Percentiles rank a stretch among this genome's conserved stretches.
phyloP scores from a whole-genome alignment of 192 early-diverging fungal species.

The Coemansia sp. region DNA sequence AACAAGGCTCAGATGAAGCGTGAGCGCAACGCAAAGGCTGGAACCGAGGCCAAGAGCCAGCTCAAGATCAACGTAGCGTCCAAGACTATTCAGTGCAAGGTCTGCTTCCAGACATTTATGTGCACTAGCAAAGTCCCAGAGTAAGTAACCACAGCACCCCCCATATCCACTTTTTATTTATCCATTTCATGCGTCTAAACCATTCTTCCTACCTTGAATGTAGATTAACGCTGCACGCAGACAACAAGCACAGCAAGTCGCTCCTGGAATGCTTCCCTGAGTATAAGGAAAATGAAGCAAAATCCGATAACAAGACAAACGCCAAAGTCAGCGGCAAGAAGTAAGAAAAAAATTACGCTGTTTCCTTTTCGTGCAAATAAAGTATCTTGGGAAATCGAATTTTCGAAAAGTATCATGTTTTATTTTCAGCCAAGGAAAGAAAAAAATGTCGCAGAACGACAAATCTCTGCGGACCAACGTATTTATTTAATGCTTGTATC shows the following conservation, averaged over 20 bases:
- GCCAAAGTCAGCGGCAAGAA: conserved; percentile 22
- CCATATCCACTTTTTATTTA: not conserved
- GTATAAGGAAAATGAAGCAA: not conserved
- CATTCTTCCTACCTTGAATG: not conserved
- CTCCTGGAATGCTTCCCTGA: conserved; percentile 82
- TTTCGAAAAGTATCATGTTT: too few relatives aligned
- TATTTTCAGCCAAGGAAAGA: too few relatives aligned
- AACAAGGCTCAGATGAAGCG: conserved; percentile 54
- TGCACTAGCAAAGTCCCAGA: conserved; percentile 65
- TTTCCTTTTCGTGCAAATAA: not conserved
- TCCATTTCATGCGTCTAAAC: not conserved
- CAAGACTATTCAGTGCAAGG: conserved; percentile 76
- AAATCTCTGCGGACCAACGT: too few relatives aligned
- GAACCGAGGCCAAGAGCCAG: conserved; percentile 61
- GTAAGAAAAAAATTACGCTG: not conserved
- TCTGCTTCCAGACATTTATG: conserved; percentile 83
- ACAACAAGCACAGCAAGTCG: conserved; percentile 76
- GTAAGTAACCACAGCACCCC: conserved; percentile 49
- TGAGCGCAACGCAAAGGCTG: conserved; percentile 67
- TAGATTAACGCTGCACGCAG: conserved; percentile 69
- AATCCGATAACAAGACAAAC: not conserved
- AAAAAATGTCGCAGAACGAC: too few relatives aligned
- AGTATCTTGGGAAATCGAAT: not conserved
- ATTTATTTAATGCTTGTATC: too few relatives aligned
- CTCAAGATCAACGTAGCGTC: conserved; percentile 82